Evolutionary conservation across 257 asterid species (phyloP).

Genomic region (Solanum dulcamara): DNA sequence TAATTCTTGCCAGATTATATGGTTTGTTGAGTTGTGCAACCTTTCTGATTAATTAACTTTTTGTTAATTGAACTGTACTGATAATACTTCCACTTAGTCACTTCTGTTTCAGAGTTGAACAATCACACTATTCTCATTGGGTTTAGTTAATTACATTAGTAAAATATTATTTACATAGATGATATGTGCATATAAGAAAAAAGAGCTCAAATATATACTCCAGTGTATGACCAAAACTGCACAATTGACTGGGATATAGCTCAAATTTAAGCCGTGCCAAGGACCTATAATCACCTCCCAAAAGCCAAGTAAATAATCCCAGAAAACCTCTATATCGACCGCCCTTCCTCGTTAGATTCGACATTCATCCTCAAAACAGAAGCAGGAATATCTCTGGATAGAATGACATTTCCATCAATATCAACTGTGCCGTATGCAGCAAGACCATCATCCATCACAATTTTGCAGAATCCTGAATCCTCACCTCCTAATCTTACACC

Average conservation of each 20-base stretch:
- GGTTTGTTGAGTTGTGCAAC: background rate
- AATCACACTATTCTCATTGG: background rate
- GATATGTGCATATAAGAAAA: background rate
- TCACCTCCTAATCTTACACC: conserved; percentile 72
- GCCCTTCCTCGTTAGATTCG: background rate
- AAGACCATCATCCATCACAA: conserved; percentile 45
- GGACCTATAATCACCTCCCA: background rate
- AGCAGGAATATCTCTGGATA: conserved; percentile 32
- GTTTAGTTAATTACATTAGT: background rate
- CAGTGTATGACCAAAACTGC: background rate
- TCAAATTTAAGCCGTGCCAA: background rate
- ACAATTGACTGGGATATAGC: background rate
- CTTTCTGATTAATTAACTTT: background rate
- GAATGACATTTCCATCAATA: conserved; percentile 51
- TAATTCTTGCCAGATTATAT: background rate
- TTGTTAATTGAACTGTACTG: background rate
- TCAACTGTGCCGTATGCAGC: conserved; percentile 39
- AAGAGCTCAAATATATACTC: background rate
- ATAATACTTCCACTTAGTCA: background rate
- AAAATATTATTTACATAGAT: background rate
- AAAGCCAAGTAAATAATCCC: background rate
- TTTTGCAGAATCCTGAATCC: conserved; percentile 40
- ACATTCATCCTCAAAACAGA: conserved; percentile 24
- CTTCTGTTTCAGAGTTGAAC: background rate
- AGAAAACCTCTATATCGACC: background rate